Base-by-base conservation (phyloP, 257 asterid genomes). In the Hygrophila difformis region DNA sequence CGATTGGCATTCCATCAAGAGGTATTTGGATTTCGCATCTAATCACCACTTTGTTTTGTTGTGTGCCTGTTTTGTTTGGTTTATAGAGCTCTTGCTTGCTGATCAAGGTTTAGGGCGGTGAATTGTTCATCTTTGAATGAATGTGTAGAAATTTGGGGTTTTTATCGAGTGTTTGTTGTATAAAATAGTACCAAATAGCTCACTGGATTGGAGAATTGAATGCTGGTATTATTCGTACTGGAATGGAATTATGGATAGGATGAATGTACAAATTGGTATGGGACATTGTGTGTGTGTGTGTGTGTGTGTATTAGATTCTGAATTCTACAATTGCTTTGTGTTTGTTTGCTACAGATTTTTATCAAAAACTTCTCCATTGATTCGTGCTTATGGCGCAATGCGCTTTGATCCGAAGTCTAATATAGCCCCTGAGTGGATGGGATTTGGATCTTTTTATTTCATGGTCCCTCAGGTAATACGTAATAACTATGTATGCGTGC, bases 301-400 rank as follows among this genome's bases (percentile, higher is more conserved):
- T n/a, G n/a, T n/a, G n/a, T n/a, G 8, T 2, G 12, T 1, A 5
- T 2, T 8, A 38, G n/a, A n/a, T n/a, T n/a, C n/a, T n/a, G n/a
- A n/a, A n/a, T n/a, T n/a, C n/a, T n/a, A n/a, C n/a, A n/a, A n/a
- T n/a, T n/a, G n/a, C n/a, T n/a, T 65, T 37, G 20, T 47, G 44
- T 16, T 36, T 61, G 38, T 46, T 14, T 49, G 17, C 51, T 23
- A 28, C 10, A 42, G 97, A 84, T 89, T 85, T 67, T 70, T 89
- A 57, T 79, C 94, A 59, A 85, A 82, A 64, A 74, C 70, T 51
- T 77, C 84, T 56, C 96, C 98, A 1, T 43, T 85, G 60, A 79
- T 89, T 44, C 98, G 94, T 49, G 96, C 98, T 39, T 85, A 89
- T 61, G 98, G 98, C 16, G 94, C 86, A 10, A 82, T 89, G 12